phyloP scores from a whole-genome alignment of 495 filamentous ascomycete species.

The Chaetomium tenue region DNA sequence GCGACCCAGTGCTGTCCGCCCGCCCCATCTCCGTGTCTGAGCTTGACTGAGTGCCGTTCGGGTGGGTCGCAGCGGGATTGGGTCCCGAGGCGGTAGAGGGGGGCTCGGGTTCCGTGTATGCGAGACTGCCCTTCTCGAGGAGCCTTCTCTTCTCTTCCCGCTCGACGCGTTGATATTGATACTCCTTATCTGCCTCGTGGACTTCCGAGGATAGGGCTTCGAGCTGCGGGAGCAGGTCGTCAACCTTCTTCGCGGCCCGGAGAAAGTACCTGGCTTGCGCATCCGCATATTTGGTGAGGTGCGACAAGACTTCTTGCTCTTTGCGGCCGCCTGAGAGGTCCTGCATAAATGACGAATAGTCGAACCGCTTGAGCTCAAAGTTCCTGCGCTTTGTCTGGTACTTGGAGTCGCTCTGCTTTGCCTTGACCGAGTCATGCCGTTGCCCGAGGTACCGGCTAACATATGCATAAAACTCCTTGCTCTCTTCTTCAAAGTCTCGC shows the following conservation, averaged over 20 bases:
- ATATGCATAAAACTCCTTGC: conserved; percentile 94
- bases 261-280: conserved; percentile 83
- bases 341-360: conserved; percentile 99
- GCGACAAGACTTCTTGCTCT: conserved; percentile 94
- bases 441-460: conserved; percentile 93
- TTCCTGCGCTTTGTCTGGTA: conserved; percentile 91
- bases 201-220: conserved; percentile 91
- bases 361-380: conserved; percentile 95
- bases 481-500: conserved; percentile 97
- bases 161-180: conserved; percentile 87
- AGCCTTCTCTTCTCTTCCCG: conserved; percentile 87
- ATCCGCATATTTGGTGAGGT: conserved; percentile 92
- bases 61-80: conserved; percentile 22
- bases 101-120: conserved; percentile 71
- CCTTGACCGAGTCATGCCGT: conserved; percentile 90
- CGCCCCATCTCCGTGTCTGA: conserved; percentile 66
- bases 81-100: conserved; percentile 34
- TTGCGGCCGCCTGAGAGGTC: conserved; percentile 96
- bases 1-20: conserved; percentile 69
- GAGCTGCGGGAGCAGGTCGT: conserved; percentile 82
- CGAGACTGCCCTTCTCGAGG: conserved; percentile 83
- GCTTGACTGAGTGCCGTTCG: conserved; percentile 45
- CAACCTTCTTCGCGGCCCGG: conserved; percentile 78
- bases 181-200: conserved; percentile 88
- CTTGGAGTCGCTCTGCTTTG: conserved; percentile 97